Evolutionary conservation across 768 basidiomycete species (phyloP).

Genomic region (Mycena chlorophos): DNA sequence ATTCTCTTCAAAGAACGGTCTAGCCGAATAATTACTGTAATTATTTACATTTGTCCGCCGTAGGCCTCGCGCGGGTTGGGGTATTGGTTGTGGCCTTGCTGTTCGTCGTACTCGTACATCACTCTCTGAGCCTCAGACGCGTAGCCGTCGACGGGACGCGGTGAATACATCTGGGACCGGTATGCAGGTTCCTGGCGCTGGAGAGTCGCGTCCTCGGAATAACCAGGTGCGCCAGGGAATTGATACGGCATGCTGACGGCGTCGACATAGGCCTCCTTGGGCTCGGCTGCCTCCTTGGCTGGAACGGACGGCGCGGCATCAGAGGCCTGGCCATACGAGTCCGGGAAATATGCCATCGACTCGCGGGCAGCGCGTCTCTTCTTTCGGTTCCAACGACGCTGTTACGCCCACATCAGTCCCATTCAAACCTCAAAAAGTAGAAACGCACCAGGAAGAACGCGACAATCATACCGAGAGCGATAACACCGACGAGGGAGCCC

Average conservation of each 20-base stretch:
- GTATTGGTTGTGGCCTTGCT: neutral
- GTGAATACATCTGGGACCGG: conserved; percentile 14
- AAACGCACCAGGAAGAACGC: conserved; percentile 15
- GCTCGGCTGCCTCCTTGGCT: neutral
- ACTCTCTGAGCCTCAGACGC: conserved; percentile 14
- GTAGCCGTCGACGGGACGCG: conserved; percentile 11
- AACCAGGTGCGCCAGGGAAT: neutral
- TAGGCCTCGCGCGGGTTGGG: conserved; percentile 15
- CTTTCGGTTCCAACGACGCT: conserved; percentile 22
- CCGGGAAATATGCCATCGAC: conserved; percentile 15
- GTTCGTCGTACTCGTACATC: conserved; percentile 9
- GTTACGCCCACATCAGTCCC: neutral
- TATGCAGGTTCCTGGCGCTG: neutral
- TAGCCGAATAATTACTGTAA: neutral
- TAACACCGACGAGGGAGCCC: conserved; percentile 3
- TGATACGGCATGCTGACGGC: conserved; percentile 1
- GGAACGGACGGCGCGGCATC: neutral
- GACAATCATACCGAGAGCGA: conserved; percentile 4
- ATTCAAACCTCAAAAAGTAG: too few species aligned
- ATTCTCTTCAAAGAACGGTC: neutral
- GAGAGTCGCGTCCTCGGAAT: neutral
- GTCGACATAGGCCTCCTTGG: neutral
- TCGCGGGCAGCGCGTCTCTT: conserved; percentile 2
- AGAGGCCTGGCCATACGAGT: conserved; percentile 3
- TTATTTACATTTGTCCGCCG: conserved; percentile 8